A percentile compares a stretch with the other conserved stretches of the same genome.
Conservation (phyloP, 108 stramenopile genomes). For the Nannochloropsis oceanica region DNA sequence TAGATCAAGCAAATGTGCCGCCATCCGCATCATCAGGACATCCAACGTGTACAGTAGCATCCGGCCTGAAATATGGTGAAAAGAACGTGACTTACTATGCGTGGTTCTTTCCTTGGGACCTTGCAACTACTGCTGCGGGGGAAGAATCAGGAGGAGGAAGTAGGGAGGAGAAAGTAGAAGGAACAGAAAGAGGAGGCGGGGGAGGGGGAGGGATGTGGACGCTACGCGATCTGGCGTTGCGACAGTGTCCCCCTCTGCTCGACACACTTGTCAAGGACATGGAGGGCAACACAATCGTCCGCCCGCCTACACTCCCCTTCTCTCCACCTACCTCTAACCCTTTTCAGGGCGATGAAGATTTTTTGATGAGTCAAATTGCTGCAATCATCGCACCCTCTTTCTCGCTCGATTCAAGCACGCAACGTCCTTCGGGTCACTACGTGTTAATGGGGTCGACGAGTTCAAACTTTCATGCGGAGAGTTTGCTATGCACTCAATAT, state of each 20-base stretch:
- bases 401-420: neutral
- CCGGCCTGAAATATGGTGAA: neutral
- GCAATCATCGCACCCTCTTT: neutral
- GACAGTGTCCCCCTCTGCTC: neutral
- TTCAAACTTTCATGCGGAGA: neutral
- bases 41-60: neutral
- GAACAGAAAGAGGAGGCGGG: neutral
- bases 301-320: neutral
- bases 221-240: neutral
- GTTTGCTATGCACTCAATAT: neutral
- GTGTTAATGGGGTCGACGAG: neutral
- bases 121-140: neutral
- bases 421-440: neutral
- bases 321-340: neutral
- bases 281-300: neutral
- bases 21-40: neutral
- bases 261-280: neutral
- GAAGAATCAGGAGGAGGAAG: neutral
- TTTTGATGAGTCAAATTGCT: neutral
- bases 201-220: neutral
- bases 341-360: neutral
- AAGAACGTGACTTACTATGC: neutral
- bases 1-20: neutral
- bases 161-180: neutral
- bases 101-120: neutral